Conservation (phyloP, 2,329 filamentous ascomycete genomes). For the Arthrobotrys iridis region DNA sequence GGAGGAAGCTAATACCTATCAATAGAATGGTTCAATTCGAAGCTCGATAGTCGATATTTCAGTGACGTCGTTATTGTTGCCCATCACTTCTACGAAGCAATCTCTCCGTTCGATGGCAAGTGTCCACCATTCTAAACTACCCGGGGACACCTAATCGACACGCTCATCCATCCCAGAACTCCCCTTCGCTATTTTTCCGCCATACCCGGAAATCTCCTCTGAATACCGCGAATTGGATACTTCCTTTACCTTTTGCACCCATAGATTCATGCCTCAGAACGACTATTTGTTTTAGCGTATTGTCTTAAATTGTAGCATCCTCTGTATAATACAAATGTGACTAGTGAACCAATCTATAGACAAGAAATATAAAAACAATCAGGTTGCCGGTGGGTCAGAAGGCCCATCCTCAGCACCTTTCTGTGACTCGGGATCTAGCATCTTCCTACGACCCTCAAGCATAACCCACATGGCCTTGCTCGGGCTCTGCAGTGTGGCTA, state of each 20-base stretch:
- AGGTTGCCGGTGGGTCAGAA: conserved; percentile 31
- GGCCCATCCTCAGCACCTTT: conserved; percentile 22
- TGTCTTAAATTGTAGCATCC: conserved; percentile 22
- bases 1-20: conserved; percentile 34
- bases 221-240: neutral
- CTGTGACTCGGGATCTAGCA: conserved; percentile 76
- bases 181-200: neutral
- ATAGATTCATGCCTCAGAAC: conserved; percentile 14
- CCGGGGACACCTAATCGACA: neutral
- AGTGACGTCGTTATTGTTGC: neutral
- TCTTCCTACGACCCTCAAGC: conserved; percentile 80
- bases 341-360: conserved; percentile 30
- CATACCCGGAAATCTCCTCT: neutral
- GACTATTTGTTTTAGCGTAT: conserved; percentile 36
- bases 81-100: no score
- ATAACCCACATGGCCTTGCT: conserved; percentile 86
- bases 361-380: conserved; percentile 7
- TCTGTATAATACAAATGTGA: conserved; percentile 45
- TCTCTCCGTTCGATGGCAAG: neutral
- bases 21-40: conserved; percentile 97
- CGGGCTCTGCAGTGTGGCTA: conserved; percentile 80
- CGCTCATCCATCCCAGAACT: neutral
- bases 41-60: conserved; percentile 73
- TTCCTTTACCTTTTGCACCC: neutral
- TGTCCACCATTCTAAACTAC: neutral